Evolutionary conservation across 768 basidiomycete genomes (phyloP).

Genomic region (Trichaptum fuscoviolaceum): DNA sequence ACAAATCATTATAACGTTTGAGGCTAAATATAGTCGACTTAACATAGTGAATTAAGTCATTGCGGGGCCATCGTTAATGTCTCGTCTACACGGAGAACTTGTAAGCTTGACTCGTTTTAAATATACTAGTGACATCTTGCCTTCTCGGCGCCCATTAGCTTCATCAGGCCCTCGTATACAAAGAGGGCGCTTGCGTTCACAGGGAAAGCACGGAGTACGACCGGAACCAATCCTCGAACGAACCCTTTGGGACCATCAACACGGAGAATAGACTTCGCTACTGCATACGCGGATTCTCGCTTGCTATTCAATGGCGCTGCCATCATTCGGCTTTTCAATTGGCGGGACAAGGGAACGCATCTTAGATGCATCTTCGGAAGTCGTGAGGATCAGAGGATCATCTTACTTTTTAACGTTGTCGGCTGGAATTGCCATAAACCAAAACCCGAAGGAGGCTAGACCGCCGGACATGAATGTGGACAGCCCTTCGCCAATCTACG

Average conservation of each 20-base stretch:
- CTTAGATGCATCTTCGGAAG: too few relatives aligned
- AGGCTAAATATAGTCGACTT: neutral
- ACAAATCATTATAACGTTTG: too few relatives aligned
- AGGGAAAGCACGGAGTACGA: constrained; percentile 69
- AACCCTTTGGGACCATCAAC: constrained; percentile 52
- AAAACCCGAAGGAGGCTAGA: constrained; percentile 55
- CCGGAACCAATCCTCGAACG: constrained; percentile 63
- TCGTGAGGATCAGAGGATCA: constrained; percentile 3
- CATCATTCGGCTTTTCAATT: constrained; percentile 54
- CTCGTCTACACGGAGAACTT: constrained; percentile 35
- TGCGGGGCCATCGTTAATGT: constrained; percentile 16
- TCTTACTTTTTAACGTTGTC: constrained; percentile 82
- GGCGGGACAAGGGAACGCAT: neutral
- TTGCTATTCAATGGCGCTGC: constrained; percentile 35
- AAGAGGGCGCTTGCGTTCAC: constrained; percentile 75
- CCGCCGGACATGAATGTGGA: constrained; percentile 67
- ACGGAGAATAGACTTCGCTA: constrained; percentile 48
- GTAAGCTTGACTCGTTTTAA: neutral
- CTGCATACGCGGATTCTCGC: constrained; percentile 43
- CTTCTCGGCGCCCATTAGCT: constrained; percentile 60
- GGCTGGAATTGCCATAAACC: constrained; percentile 65
- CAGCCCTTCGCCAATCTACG: constrained; percentile 52
- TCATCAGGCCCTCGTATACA: constrained; percentile 74
- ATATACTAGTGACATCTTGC: constrained; percentile 28
- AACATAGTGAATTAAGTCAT: neutral